These are phyloP conservation scores for Boletus tomentosulus DNA, from an alignment of 768 basidiomycete genomes.

Conservation along the genomic window DNA sequence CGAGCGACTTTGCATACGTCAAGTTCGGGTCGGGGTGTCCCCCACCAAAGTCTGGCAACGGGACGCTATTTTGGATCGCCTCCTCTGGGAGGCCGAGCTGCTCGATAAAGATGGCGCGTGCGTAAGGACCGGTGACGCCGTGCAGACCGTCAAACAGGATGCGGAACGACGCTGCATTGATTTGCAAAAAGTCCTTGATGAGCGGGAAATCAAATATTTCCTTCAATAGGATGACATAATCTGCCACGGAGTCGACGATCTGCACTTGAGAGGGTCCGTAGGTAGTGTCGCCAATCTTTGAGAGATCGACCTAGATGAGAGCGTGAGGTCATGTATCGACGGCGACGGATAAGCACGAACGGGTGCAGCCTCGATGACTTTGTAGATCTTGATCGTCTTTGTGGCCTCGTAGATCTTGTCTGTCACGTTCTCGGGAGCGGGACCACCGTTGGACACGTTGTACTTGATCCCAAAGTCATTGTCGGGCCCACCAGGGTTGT, in stretches of 20 bases:
- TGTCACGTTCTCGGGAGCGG: slow-evolving; percentile 95
- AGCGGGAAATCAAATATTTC: slow-evolving; percentile 91
- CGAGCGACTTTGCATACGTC: slow-evolving; percentile 93
- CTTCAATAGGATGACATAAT: slow-evolving; percentile 82
- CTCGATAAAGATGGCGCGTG: slow-evolving; percentile 78
- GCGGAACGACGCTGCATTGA: slow-evolving; percentile 64
- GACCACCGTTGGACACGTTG: slow-evolving; percentile 96
- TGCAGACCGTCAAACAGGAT: slow-evolving; percentile 95
- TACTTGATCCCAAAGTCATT: slow-evolving; percentile 99
- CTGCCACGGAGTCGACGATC: slow-evolving; percentile 90
- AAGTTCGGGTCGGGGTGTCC: slow-evolving; percentile 98
- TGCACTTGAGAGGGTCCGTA: slow-evolving; percentile 83
- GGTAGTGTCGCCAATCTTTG: slow-evolving; percentile 70
- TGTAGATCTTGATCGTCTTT: slow-evolving; percentile 83
- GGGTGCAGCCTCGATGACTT: slow-evolving; percentile 69
- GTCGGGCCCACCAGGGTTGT: slow-evolving; percentile 98
- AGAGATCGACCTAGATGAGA: slow-evolving; percentile 65
- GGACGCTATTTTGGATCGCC: slow-evolving; percentile 86
- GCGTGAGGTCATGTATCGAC: background rate
- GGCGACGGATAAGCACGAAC: slow-evolving; percentile 41
- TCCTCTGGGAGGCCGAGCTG: slow-evolving; percentile 74
- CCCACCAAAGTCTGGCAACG: slow-evolving; percentile 94
- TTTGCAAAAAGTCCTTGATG: slow-evolving; percentile 82
- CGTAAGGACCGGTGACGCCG: slow-evolving; percentile 98
- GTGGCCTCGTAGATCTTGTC: slow-evolving; percentile 91